Evolutionary conservation across 1,139 yeast genomes (phyloP).

Genomic region (Yamadazyma atlantica): DNA sequence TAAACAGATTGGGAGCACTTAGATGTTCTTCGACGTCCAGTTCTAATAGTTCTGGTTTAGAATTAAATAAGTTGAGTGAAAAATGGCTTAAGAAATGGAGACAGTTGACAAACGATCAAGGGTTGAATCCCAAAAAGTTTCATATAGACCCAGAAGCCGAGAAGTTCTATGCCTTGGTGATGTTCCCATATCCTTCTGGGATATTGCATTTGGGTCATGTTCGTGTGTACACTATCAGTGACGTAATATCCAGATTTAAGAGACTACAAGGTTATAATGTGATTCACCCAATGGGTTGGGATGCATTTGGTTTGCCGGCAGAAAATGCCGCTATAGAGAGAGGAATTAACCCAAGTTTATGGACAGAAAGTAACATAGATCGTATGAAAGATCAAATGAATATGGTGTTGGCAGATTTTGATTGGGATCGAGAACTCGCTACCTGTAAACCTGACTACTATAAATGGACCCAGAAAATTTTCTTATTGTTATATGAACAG

Average conservation of each 20-base stretch:
- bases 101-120: constrained; percentile 27
- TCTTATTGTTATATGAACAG: constrained; percentile 64
- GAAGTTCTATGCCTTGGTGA: constrained; percentile 68
- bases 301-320: constrained; percentile 97
- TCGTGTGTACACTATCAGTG: constrained; percentile 88
- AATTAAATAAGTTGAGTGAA: constrained; percentile 28
- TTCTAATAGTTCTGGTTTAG: neutral
- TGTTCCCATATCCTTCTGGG: constrained; percentile 98
- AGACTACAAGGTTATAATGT: constrained; percentile 76
- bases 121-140: constrained; percentile 46
- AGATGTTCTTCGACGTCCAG: too few species aligned
- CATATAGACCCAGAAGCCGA: constrained; percentile 22
- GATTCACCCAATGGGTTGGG: constrained; percentile 99
- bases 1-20: too few species aligned
- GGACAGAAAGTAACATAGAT: constrained; percentile 78
- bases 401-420: constrained; percentile 80
- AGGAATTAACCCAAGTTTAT: constrained; percentile 69
- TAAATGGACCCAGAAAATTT: constrained; percentile 88
- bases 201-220: constrained; percentile 89
- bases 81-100: constrained; percentile 60
- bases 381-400: constrained; percentile 85
- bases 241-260: constrained; percentile 75
- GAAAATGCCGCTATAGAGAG: constrained; percentile 96
- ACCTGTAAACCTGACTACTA: constrained; percentile 89
- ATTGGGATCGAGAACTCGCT: constrained; percentile 90